A percentile compares a stretch with the other conserved stretches of the same genome.
Evolutionary conservation across 2,329 filamentous ascomycete species (phyloP).

Genomic region (Penicillium aurantiogriseum): DNA sequence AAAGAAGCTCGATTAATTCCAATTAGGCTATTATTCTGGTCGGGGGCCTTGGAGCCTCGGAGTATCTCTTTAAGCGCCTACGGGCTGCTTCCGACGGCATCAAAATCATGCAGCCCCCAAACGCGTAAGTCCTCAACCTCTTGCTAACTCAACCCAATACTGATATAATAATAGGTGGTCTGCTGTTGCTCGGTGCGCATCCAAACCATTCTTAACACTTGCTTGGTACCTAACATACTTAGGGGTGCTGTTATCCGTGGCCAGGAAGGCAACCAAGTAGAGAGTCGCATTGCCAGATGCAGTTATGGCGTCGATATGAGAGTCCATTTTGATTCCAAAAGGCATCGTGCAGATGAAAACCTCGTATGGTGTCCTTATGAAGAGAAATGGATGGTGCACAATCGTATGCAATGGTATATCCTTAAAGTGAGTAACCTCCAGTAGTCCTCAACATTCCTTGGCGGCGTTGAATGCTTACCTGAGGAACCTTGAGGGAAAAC

Average conservation of each 20-base stretch:
- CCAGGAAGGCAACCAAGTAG: slow-evolving; percentile 24
- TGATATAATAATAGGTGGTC: slow-evolving; percentile 22
- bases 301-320: slow-evolving; percentile 12
- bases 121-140: slow-evolving; percentile 22
- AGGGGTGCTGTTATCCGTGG: slow-evolving; percentile 29
- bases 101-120: slow-evolving; percentile 34
- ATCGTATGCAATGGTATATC: slow-evolving; percentile 25
- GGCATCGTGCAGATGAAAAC: neutral
- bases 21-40: slow-evolving; percentile 37
- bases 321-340: rapidly evolving
- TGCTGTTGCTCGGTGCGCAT: slow-evolving; percentile 26
- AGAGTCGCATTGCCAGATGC: slow-evolving; percentile 19
- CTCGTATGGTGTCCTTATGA: slow-evolving; percentile 4
- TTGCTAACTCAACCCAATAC: neutral
- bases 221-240: neutral
- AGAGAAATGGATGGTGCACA: neutral
- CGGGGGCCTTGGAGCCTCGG: slow-evolving; percentile 40
- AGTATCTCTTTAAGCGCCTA: slow-evolving; percentile 36
- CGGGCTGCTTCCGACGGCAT: slow-evolving; percentile 23
- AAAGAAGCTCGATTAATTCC: neutral
- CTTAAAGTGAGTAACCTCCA: slow-evolving; percentile 15
- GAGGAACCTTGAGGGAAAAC: slow-evolving; percentile 5
- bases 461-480: neutral
- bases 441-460: neutral
- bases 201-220: too few relatives aligned